Evolutionary conservation across 129 eudicot genomes (phyloP), one percentile per base, ranked within the genome.

Genomic region (Pittosporum tobira): DNA sequence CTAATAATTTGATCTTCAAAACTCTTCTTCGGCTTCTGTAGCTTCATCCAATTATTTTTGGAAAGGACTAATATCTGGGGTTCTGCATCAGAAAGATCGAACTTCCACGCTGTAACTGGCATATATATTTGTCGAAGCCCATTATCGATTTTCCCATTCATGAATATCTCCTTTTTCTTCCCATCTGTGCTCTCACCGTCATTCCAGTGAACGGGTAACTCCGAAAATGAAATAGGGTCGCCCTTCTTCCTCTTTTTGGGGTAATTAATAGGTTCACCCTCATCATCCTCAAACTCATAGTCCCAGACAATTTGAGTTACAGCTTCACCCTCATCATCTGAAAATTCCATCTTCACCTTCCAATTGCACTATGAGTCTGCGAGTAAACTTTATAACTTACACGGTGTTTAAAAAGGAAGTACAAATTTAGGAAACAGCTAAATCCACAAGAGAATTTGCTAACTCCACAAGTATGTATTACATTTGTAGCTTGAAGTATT

Each of bases 21-120:
- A 68, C 81, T 71, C 64, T 86, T 86, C 65, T 90, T 81, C 20
- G 99, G 94, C 56, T 83, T 87, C 63, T 81, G 75, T 60, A 91
- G 88, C 71, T 79, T 81, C 57, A 86, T 78, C 99, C 99, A 91
- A 48, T 65, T 54, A 44, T 77, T 82, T 36, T 87, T 74, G 1
- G 81, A 69, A 51, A 78, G 72, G 51, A 91, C 94, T 36, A 75
- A 83, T 57, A 91, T 76, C 63, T 73, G 85, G 0, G 90, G 96
- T 36, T 62, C 68, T 22, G 43, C n/a, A 5, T 24, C 40, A 14
- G 68, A 68, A 51, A 79, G 51, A 52, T 91, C 87, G 52, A 74
- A 86, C 72, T 72, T 91, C 99, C 96, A 91, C 21, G 96, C 91
- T 37, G 49, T 65, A 50, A 87, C 94, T 71, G 77, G 79, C 62